Base-by-base conservation (phyloP, 345 rosid species). In the Eucalyptus cloeziana region DNA sequence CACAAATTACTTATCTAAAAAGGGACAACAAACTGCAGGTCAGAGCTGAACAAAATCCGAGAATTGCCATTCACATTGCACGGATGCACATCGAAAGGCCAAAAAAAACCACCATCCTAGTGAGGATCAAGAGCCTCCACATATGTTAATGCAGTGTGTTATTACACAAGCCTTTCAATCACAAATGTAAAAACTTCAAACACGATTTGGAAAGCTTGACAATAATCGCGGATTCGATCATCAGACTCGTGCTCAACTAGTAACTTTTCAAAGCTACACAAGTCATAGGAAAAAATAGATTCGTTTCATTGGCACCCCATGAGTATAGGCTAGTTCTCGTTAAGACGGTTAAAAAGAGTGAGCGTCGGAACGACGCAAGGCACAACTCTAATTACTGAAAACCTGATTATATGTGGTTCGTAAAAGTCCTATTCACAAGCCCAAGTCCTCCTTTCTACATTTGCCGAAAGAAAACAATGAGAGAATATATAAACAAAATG, bases 281-380 rank as follows among this genome's bases (percentile, higher is more conserved):
- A 67, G 79, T 14, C 43, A 15, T 31, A 7, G 43, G 79, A n/a
- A 67, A 31, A 14, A 49, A 49, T 49, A 14, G 8, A 22, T 67
- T 16, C 16, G 10, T 31, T 8, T 7, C 21, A n/a, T n/a, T 1
- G 11, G 40, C 76, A n/a, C 40, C 10, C 21, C 9, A 4, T 9
- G 21, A n/a, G 37, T n/a, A 6, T n/a, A 67, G 37, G 76, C 76
- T 10, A 67, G 6, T 14, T 67, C 76, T 67, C 37, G 4, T 67
- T 15, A 67, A 67, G 21, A n/a, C 1, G 6, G 40, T n/a, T 31
- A 67, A 69, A 69, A 52, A 31, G 80, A 5, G 43, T 5, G 12
- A 31, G 4, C 79, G 1, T 69, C 3, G 43, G 12, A 16, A 8
- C 3, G 13, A 69, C 0, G 80, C 13, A 1, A 69, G 24, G 24